Evolutionary conservation across 192 early-diverging fungal species (phyloP).

Genomic region (Coemansia sp.): DNA sequence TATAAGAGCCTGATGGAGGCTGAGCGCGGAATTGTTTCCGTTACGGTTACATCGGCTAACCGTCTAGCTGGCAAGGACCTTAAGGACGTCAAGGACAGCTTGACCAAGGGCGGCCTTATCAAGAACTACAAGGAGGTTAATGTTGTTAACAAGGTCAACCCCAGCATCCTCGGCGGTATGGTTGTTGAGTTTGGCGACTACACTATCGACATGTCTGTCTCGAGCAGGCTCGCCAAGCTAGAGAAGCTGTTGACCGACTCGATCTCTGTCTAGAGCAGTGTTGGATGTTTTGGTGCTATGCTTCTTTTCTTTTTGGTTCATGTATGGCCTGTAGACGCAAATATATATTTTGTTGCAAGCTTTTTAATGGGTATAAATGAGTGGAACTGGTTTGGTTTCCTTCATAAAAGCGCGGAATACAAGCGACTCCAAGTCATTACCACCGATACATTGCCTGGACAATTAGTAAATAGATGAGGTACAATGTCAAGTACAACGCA

Average conservation of each 20-base stretch:
- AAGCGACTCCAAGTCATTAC: too few species aligned
- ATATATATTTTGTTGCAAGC: background rate
- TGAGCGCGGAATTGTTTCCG: conserved; percentile 81
- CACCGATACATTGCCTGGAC: too few species aligned
- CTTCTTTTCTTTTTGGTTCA: conserved; percentile 1
- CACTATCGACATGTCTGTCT: conserved; percentile 97
- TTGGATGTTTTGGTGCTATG: background rate
- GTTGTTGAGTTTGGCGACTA: conserved; percentile 97
- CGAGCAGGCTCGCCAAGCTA: conserved; percentile 93
- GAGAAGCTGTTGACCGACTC: conserved; percentile 84
- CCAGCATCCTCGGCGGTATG: conserved; percentile 92
- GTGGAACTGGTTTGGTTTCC: too few species aligned
- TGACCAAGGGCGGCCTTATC: conserved; percentile 81
- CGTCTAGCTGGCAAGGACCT: conserved; percentile 70
- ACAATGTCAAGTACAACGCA: background rate
- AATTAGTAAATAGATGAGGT: too few species aligned
- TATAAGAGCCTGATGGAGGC: conserved; percentile 87
- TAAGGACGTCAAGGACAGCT: conserved; percentile 70
- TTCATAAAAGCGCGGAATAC: too few species aligned
- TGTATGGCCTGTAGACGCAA: background rate
- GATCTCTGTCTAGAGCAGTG: conserved; percentile 31
- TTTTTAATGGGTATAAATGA: background rate
- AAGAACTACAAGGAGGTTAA: conserved; percentile 80
- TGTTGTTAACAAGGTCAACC: conserved; percentile 77
- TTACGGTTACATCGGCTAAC: conserved; percentile 88